These are phyloP conservation scores for Alternaria sp. DNA, from an alignment of 2,329 filamentous ascomycete species.

Conservation along the genomic window DNA sequence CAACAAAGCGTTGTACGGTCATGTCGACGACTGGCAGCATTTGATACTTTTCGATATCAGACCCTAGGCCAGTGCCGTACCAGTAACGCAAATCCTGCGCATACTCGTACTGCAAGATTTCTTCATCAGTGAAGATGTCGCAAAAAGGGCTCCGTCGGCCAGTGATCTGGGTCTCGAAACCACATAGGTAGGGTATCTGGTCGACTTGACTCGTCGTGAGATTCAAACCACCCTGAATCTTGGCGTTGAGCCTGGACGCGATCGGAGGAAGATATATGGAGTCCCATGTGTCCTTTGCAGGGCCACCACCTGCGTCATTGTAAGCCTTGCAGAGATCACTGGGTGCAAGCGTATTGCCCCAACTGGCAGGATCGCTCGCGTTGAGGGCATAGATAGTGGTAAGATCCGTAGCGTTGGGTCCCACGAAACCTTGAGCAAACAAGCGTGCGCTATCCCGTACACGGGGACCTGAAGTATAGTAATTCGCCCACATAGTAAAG, in stretches of 20 bases:
- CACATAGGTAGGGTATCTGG: constrained; percentile 73
- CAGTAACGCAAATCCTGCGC: constrained; percentile 73
- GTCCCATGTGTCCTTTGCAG: constrained; percentile 59
- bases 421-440: constrained; percentile 69
- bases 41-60: constrained; percentile 62
- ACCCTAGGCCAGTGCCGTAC: constrained; percentile 69
- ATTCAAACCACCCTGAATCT: constrained; percentile 64
- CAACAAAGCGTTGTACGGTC: constrained; percentile 61
- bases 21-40: constrained; percentile 69
- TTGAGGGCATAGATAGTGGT: constrained; percentile 68
- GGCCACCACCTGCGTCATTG: constrained; percentile 61
- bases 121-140: constrained; percentile 66
- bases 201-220: constrained; percentile 63
- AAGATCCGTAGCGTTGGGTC: constrained; percentile 61
- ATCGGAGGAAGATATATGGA: constrained; percentile 63
- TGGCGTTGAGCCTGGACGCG: constrained; percentile 61
- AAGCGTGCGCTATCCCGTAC: constrained; percentile 69
- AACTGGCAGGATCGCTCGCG: constrained; percentile 60
- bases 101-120: constrained; percentile 72
- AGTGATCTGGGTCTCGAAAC: constrained; percentile 73
- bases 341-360: constrained; percentile 69
- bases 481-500: constrained; percentile 71
- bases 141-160: constrained; percentile 69
- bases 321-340: constrained; percentile 71
- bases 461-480: constrained; percentile 62